Evolutionary conservation across 768 basidiomycete species (phyloP), one percentile per base, ranked within the genome.

Genomic region (Dioszegia crocea): DNA sequence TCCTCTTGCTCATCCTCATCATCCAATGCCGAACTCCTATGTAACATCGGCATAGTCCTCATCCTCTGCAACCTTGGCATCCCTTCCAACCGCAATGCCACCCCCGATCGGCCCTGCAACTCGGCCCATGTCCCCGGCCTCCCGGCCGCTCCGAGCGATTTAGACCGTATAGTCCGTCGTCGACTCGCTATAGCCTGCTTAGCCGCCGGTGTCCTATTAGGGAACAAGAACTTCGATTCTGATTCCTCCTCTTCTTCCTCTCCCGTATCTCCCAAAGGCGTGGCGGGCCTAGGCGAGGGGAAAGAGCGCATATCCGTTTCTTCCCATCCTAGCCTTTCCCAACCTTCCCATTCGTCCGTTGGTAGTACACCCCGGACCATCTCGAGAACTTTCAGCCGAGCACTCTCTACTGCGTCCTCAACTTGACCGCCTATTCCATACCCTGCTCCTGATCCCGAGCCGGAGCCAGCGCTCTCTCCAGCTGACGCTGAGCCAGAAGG

Each of bases 311-410:
- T 41, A 54, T 60, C 57, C 38, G 68, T 63, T 23, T 74, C 75
- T 55, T 74, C 73, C 75, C 75, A 76, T 2, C 75, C 75, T 27
- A 76, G 55, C 33, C 58, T 60, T 53, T 76, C 73, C 75, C 75
- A 76, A 27, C 75, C 75, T 48, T 65, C 68, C 75, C 75, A 76
- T 30, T 76, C 71, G 41, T 76, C 75, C 0, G 70, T 71, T 3
- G 75, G 75, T n/a, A 76, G 55, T 2, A 73, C 39, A 3, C 66
- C 59, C 51, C 71, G 66, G 0, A 76, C 72, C 14, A 76, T 52
- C 8, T 67, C 63, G 17, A 73, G 60, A 14, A 76, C 65, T 21
- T 65, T 62, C 53, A 64, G 38, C 31, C 71, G 41, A 4, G 71
- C 71, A 27, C 55, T 43, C 29, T 68, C 59, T 3, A 73, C 60